Base-by-base conservation (phyloP, 177 flowering plant genomes). In the Vitis hybrid region DNA sequence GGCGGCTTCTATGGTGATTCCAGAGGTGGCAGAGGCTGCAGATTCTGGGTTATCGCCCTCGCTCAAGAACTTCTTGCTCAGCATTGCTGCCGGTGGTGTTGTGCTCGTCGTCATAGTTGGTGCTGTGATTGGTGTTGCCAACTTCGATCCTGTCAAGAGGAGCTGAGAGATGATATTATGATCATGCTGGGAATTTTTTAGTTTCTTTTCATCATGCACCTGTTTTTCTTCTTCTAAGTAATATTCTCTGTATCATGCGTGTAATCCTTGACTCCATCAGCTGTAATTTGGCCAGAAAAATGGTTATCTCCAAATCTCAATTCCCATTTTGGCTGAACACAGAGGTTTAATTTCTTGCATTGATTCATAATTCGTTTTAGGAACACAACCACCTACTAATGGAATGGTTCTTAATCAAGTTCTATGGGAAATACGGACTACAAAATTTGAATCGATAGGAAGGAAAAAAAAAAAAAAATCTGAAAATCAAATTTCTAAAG, bases 71-170 rank as follows among this genome's bases (percentile, higher is more conserved):
- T 93, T 93, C 86, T 79, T 93, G 88, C 86, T 88, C 70, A 93
- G 96, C 82, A 91, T 93, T 67, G 89, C 57, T 1, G 81, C 94
- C 5, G 98, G 96, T 3, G 94, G 94, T 4, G 91, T 86, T 52
- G 98, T 91, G 70, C 77, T 87, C 4, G 77, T 21, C 7, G 94
- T 51, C 6, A 62, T 93, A 26, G 63, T 85, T 11, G 96, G 91
- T 6, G 96, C 89, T 48, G 86, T 93, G 3, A 71, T 93, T 34
- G 96, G 89, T 23, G 98, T 93, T n/a, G 61, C 94, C 72, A 91
- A 91, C 83, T 93, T 93, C 74, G 98, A 93, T 75, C 98, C 98
- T 13, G 96, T 93, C 70, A 93, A 89, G 83, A 65, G 94, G 51
- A 72, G 65, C 76, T 90, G 70, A 80, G 65, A 56, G 11, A 19